A percentile compares a stretch with the other conserved stretches of the same genome.
Conservation (phyloP, 208 protist genomes). For the Zelonia costaricensis region DNA sequence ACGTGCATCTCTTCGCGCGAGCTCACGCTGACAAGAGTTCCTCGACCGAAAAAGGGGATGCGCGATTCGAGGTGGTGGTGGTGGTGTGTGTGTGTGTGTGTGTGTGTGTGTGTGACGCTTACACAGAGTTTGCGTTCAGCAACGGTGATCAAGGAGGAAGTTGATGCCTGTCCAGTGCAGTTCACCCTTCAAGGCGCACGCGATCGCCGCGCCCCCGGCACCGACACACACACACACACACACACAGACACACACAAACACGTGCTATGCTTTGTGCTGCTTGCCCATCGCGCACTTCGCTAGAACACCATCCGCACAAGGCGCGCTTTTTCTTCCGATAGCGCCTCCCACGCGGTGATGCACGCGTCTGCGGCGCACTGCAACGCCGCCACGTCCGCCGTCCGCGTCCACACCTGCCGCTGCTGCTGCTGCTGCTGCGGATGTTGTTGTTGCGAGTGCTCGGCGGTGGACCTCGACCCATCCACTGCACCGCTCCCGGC, state of each 20-base stretch:
- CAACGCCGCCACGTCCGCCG: constrained; percentile 2
- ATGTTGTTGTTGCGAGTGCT: not conserved
- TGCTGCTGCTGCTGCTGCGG: not conserved
- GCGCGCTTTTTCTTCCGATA: constrained; percentile 8
- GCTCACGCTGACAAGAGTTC: too few species aligned
- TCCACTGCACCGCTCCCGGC: not conserved
- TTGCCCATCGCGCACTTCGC: not conserved
- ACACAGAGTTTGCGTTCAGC: not conserved
- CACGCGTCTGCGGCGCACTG: constrained; percentile 7
- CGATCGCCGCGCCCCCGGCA: too few species aligned
- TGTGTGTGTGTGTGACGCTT: not conserved
- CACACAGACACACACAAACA: not conserved
- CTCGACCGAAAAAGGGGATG: too few species aligned
- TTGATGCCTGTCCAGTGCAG: too few species aligned
- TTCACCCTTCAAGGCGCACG: too few species aligned
- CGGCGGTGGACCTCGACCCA: not conserved
- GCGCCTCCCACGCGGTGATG: constrained; percentile 1
- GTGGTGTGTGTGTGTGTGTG: not conserved
- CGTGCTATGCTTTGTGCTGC: not conserved
- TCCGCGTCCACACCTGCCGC: constrained; percentile 17
- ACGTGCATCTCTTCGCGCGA: too few species aligned
- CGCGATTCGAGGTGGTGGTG: too few species aligned
- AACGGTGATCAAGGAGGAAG: not conserved
- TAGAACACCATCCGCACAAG: not conserved
- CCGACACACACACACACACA: not conserved